Percentiles rank a stretch among this genome's conserved stretches.
phyloP scores from a whole-genome alignment of 148 eudicot genomes.

The Persicaria maculosa region DNA sequence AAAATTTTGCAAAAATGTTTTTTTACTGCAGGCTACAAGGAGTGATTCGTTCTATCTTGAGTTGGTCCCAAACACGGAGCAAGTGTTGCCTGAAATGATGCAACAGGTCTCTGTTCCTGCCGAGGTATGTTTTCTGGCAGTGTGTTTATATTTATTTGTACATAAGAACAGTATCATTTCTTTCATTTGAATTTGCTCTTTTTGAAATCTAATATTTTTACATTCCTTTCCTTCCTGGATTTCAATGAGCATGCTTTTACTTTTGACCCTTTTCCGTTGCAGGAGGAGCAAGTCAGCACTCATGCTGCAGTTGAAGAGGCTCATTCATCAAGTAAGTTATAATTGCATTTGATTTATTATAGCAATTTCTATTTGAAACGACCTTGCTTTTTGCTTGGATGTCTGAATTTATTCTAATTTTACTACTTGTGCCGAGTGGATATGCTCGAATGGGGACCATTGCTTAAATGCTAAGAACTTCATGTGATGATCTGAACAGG shows the following conservation, averaged over 20 bases:
- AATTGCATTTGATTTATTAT: not conserved
- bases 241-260: not conserved
- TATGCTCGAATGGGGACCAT: constrained; percentile 6
- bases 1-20: not conserved
- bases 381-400: not conserved
- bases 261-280: not conserved
- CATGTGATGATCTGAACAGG: constrained; percentile 18
- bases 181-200: not conserved
- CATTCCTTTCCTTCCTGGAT: not conserved
- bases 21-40: constrained; percentile 33
- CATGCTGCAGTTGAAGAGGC: constrained; percentile 26
- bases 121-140: constrained; percentile 20
- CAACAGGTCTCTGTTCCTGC: constrained; percentile 14
- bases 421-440: not conserved
- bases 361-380: not conserved
- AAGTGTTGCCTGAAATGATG: constrained; percentile 11
- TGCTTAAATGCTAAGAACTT: not conserved
- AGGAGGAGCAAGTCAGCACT: constrained; percentile 18
- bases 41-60: constrained; percentile 28
- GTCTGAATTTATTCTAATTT: not conserved
- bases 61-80: constrained; percentile 28
- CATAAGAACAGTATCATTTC: not conserved
- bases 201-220: not conserved
- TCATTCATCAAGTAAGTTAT: constrained; percentile 38
- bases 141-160: not conserved